A percentile compares a stretch with the other conserved stretches of the same genome.
These are phyloP conservation scores for Ophiostoma perfectum DNA, from an alignment of 2,329 filamentous ascomycete species.

Conservation along the genomic window DNA sequence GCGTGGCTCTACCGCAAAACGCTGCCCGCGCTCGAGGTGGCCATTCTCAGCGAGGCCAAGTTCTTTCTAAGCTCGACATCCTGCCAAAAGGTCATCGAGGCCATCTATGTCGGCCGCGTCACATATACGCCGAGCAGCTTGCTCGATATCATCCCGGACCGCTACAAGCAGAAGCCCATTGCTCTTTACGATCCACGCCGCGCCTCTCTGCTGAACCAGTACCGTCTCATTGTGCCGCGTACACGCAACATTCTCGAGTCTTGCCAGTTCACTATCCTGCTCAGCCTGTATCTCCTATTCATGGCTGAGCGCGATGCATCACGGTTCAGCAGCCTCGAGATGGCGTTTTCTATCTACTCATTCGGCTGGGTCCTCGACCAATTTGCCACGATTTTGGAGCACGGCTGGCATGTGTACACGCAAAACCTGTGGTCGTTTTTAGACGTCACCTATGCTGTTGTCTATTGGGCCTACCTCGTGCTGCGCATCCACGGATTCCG, in stretches of 20 bases:
- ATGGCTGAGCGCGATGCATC: constrained; percentile 64
- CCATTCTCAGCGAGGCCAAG: constrained; percentile 77
- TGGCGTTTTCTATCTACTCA: constrained; percentile 65
- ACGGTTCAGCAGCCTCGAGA: constrained; percentile 53
- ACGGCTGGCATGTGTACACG: constrained; percentile 72
- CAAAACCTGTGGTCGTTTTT: constrained; percentile 87
- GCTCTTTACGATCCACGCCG: constrained; percentile 72
- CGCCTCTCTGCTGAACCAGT: constrained; percentile 75
- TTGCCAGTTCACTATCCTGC: constrained; percentile 64
- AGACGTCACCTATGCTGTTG: constrained; percentile 68
- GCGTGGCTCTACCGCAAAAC: constrained; percentile 51
- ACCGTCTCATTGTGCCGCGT: constrained; percentile 74
- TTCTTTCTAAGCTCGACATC: constrained; percentile 70
- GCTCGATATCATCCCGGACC: constrained; percentile 77
- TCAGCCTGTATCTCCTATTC: constrained; percentile 63
- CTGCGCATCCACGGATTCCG: constrained; percentile 62
- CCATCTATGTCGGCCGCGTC: constrained; percentile 74
- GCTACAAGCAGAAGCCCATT: constrained; percentile 79
- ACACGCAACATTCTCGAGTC: constrained; percentile 72
- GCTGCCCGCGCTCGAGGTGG: constrained; percentile 73
- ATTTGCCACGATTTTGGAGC: constrained; percentile 69
- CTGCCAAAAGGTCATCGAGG: constrained; percentile 75
- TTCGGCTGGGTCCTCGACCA: constrained; percentile 76
- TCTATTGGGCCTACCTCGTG: constrained; percentile 64
- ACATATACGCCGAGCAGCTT: constrained; percentile 78